Conservation (phyloP, 73 alveolate genomes). For the Symbiodinium pilosum region DNA sequence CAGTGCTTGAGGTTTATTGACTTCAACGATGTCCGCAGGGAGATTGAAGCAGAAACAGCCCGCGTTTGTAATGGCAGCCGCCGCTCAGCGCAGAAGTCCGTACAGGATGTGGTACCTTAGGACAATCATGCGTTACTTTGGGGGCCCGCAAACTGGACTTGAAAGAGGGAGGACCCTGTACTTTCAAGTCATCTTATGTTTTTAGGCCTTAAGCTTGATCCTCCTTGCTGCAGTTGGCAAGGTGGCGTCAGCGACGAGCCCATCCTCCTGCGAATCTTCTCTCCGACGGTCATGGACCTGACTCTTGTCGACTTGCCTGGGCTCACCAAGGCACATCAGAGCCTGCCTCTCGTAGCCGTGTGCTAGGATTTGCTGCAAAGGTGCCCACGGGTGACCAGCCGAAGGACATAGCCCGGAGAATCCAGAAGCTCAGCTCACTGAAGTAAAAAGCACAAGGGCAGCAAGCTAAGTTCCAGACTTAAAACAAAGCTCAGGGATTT, state of each 20-base stretch:
- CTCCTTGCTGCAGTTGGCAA: no score
- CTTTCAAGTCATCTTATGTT: not conserved
- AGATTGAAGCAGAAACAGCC: constrained; percentile 97
- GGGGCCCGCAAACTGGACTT: not conserved
- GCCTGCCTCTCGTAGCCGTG: not conserved
- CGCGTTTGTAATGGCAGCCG: constrained; percentile 96
- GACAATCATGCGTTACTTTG: not conserved
- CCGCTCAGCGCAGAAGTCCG: not conserved
- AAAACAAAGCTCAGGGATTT: no score
- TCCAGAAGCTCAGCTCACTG: not conserved
- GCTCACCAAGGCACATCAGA: constrained; percentile 96
- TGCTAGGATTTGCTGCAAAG: not conserved
- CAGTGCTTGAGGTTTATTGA: constrained; percentile 96
- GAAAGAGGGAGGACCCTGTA: not conserved
- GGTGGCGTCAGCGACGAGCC: constrained; percentile 60
- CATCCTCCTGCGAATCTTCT: constrained; percentile 96
- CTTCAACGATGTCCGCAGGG: constrained; percentile 96
- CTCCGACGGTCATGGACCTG: constrained; percentile 98
- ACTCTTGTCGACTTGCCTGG: constrained; percentile 99
- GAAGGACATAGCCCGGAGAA: constrained; percentile 96
- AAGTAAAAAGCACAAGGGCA: not conserved
- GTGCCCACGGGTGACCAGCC: constrained; percentile 99
- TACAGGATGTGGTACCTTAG: not conserved
- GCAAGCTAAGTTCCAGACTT: no score
- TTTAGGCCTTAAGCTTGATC: no score